Base-by-base conservation (phyloP, 192 early-diverging fungal species). In the Podila verticillata region DNA sequence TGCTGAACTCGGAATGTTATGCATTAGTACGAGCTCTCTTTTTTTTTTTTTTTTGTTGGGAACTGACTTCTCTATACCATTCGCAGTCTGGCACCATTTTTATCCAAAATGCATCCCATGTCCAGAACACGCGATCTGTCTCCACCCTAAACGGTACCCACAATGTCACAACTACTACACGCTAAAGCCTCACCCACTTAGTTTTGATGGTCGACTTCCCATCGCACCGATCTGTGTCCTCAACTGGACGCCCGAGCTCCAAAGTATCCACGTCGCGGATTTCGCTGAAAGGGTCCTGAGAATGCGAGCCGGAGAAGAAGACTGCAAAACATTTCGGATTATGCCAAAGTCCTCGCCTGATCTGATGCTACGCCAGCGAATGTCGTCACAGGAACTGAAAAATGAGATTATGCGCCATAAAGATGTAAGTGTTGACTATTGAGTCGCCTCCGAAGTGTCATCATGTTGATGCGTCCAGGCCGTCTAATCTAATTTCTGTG, bases 31-130 rank as follows among this genome's bases (percentile, higher is more conserved):
- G 28, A 3, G 20, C 10, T 56, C 35, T 1, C 49, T 22, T 56
- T 8, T 17, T 20, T 35, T 62, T 59, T 68, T 34, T 29, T 5
- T 60, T 28, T 56, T 63, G 65, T 61, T 13, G n/a, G 62, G 30
- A 24, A 7, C 22, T 54, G 22, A 24, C 22, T 19, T 15, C 1
- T 3, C 24, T 54, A 7, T 54, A 54, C 5, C 51, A 24, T 12
- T 24, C 48, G 34, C 30, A 49, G 49, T 60, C 30, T 58, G 28
- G 61, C 63, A 17, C 58, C 54, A 56, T 26, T 83, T 24, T 7
- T 75, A 75, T 31, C 83, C 83, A 30, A 75, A 56, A 9, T 84
- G 83, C 57, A 84, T 84, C 22, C 66, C 83, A 30, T 84, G 83
- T n/a, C 83, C 83, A 5, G 66, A 72, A 5, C 75, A 72, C 61